Conservation (phyloP, 2,329 filamentous ascomycete species). For the Cladophialophora chaetospira region DNA sequence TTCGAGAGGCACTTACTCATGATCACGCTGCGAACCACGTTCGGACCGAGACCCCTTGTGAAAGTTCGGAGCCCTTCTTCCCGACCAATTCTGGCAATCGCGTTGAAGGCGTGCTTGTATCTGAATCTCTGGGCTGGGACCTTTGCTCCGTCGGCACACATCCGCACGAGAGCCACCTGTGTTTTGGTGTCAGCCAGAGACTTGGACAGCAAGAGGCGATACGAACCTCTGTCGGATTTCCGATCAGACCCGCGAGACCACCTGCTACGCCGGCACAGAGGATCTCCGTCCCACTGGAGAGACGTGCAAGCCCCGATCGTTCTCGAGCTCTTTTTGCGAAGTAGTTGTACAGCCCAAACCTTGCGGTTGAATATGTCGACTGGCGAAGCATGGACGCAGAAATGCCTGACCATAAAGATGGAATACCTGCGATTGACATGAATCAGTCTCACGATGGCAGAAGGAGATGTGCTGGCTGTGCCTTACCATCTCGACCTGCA, state of each 20-base stretch:
- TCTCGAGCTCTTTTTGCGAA: conserved; percentile 18
- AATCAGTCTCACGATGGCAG: not conserved
- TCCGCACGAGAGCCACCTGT: conserved; percentile 24
- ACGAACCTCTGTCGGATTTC: conserved; percentile 26
- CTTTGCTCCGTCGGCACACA: conserved; percentile 27
- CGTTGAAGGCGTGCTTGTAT: conserved; percentile 23
- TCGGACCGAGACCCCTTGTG: conserved; percentile 21
- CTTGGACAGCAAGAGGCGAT: not conserved
- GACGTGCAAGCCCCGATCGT: conserved; percentile 10
- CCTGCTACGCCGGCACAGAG: conserved; percentile 22
- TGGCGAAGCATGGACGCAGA: conserved; percentile 27
- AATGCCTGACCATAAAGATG: conserved; percentile 26
- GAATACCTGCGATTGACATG: conserved; percentile 13
- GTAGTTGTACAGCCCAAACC: conserved; percentile 26
- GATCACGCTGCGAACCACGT: conserved; percentile 26
- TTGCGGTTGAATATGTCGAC: conserved; percentile 26
- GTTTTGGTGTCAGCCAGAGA: conserved; percentile 3
- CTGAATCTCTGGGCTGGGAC: conserved; percentile 21
- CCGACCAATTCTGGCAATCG: conserved; percentile 20
- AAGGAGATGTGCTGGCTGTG: not conserved
- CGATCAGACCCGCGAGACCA: conserved; percentile 22
- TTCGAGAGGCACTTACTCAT: conserved; percentile 18
- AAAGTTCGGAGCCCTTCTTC: conserved; percentile 26
- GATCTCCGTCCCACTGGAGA: conserved; percentile 21
- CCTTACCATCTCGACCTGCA: conserved; percentile 23